phyloP scores from a whole-genome alignment of 441 rosid species.

The Brassica balearica region DNA sequence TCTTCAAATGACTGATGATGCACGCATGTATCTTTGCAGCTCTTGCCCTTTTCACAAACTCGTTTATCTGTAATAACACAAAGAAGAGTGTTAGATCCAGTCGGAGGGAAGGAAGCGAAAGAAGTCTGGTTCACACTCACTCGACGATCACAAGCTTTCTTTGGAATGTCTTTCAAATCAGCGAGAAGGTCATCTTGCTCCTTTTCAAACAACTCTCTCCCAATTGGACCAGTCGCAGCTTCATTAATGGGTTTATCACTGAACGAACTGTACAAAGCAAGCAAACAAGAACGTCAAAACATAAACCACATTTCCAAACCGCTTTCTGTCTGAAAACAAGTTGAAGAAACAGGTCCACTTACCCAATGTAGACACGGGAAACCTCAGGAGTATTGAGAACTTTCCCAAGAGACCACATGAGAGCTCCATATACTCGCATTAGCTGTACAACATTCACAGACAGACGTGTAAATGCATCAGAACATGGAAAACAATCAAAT shows the following conservation, averaged over 20 bases:
- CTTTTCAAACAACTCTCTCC: conserved; percentile 91
- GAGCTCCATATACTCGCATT: conserved; percentile 98
- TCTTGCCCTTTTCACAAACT: conserved; percentile 95
- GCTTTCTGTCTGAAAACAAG: conserved; percentile 10
- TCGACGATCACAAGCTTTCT: conserved; percentile 98
- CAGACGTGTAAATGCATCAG: conserved; percentile 12
- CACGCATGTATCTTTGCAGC: conserved; percentile 96
- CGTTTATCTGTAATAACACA: conserved; percentile 69
- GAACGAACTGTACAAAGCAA: conserved; percentile 72
- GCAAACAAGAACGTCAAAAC: conserved; percentile 22
- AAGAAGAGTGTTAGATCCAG: conserved; percentile 9
- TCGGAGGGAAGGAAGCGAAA: conserved; percentile 7
- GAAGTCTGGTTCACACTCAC: conserved; percentile 55
- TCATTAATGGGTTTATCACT: conserved; percentile 90
- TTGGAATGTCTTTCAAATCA: conserved; percentile 93
- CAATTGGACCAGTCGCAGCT: conserved; percentile 80
- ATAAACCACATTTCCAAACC: conserved; percentile 16
- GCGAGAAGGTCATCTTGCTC: conserved; percentile 95
- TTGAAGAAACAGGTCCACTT: conserved; percentile 36
- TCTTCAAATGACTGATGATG: conserved; percentile 87
- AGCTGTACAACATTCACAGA: conserved; percentile 54
- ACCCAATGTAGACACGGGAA: conserved; percentile 95
- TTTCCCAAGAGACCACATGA: conserved; percentile 99
- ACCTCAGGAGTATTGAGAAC: conserved; percentile 89
- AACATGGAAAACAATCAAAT: conserved; percentile 8